These are phyloP conservation scores for Phialocephala subalpina DNA, from an alignment of 2,329 filamentous ascomycete genomes.

Conservation along the genomic window DNA sequence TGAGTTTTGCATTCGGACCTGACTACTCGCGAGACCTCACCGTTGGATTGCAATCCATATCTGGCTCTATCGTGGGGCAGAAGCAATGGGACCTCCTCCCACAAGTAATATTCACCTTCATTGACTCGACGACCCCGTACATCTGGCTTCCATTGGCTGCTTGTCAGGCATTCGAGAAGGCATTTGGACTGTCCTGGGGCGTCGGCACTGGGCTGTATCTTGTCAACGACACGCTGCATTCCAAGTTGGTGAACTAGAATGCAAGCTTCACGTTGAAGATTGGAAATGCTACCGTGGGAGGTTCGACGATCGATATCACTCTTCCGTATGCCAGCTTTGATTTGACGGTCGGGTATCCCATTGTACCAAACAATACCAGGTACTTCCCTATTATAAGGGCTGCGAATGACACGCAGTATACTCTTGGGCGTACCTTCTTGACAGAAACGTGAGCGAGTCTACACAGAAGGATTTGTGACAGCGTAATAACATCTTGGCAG, in stretches of 20 bases:
- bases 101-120: too few relatives aligned
- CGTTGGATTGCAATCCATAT: slow-evolving; percentile 25
- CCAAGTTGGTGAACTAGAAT: slow-evolving; percentile 36
- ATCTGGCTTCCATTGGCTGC: too few relatives aligned
- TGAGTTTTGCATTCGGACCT: slow-evolving; percentile 47
- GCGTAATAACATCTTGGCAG: background rate
- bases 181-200: too few relatives aligned
- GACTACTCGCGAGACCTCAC: slow-evolving; percentile 46
- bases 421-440: slow-evolving; percentile 46
- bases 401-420: slow-evolving; percentile 43
- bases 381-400: slow-evolving; percentile 48
- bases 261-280: slow-evolving; percentile 44
- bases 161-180: too few relatives aligned
- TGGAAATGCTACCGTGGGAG: slow-evolving; percentile 32
- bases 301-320: slow-evolving; percentile 37
- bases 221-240: too few relatives aligned
- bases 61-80: too few relatives aligned
- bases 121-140: too few relatives aligned
- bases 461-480: background rate
- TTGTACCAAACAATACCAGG: slow-evolving; percentile 29
- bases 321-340: slow-evolving; percentile 48
- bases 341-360: slow-evolving; percentile 45
- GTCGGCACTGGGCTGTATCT: too few relatives aligned
- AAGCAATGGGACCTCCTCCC: too few relatives aligned
- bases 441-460: slow-evolving; percentile 41